Evolutionary conservation across 495 filamentous ascomycete genomes (phyloP).

Genomic region (Durotheca rogersii): DNA sequence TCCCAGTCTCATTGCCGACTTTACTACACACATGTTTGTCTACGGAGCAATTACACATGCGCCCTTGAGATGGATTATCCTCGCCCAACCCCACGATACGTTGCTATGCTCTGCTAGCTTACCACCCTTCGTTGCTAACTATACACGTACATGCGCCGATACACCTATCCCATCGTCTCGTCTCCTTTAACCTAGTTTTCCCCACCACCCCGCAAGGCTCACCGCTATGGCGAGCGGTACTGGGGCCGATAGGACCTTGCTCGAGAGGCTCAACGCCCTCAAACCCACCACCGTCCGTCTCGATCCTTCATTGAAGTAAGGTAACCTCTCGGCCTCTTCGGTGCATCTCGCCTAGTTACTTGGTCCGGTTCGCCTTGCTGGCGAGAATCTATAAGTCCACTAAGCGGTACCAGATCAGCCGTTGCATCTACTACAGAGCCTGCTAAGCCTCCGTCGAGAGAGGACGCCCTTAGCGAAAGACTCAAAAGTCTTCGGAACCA

Average conservation of each 20-base stretch:
- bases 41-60: too few species aligned
- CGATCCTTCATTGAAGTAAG: constrained; percentile 39
- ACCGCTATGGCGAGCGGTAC: constrained; percentile 59
- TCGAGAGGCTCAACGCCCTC: constrained; percentile 81
- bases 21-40: too few species aligned
- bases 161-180: not conserved
- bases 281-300: constrained; percentile 42
- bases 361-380: not conserved
- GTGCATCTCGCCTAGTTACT: not conserved
- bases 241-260: constrained; percentile 81
- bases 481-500: constrained; percentile 45
- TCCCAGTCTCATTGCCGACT: too few species aligned
- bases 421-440: constrained; percentile 26
- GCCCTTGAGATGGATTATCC: not conserved
- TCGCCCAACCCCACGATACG: constrained; percentile 22
- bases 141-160: not conserved
- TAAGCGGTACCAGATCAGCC: constrained; percentile 20
- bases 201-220: constrained; percentile 4
- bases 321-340: constrained; percentile 10
- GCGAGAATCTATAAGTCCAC: constrained; percentile 4
- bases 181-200: not conserved
- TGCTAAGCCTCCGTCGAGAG: constrained; percentile 36
- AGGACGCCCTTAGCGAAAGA: constrained; percentile 46
- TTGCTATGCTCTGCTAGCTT: too few species aligned
- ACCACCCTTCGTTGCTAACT: too few species aligned